Percentiles rank a stretch among this genome's conserved stretches.
These are phyloP conservation scores for Tricladium varicosporioides DNA, from an alignment of 2,329 filamentous ascomycete species.

Conservation along the genomic window DNA sequence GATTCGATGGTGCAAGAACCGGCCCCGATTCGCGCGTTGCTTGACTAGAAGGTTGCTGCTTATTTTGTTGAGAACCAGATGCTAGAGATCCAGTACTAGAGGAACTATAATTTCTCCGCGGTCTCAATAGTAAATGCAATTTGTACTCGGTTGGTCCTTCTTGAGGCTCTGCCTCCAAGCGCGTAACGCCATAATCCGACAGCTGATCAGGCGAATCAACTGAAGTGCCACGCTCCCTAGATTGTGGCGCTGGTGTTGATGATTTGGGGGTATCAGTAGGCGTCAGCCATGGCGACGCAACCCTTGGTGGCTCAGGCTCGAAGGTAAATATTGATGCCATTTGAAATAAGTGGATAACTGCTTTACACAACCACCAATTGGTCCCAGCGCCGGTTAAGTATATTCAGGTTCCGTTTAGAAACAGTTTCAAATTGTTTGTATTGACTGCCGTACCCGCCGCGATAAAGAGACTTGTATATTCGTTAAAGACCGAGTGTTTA, in stretches of 20 bases:
- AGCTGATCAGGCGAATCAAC: slow-evolving; percentile 41
- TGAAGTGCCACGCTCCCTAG: slow-evolving; percentile 21
- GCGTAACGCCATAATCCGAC: slow-evolving; percentile 66
- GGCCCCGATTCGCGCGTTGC: slow-evolving; percentile 9
- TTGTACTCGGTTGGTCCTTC: slow-evolving; percentile 97
- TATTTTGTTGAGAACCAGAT: slow-evolving; percentile 31
- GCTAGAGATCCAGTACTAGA: slow-evolving; percentile 63
- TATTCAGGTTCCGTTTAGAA: not conserved
- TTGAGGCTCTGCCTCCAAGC: slow-evolving; percentile 85
- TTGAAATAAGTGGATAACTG: not conserved
- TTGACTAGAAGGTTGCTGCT: slow-evolving; percentile 21
- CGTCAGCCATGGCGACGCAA: slow-evolving; percentile 85
- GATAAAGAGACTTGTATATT: slow-evolving; percentile 17
- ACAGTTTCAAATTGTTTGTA: not conserved
- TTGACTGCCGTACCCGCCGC: slow-evolving; percentile 19
- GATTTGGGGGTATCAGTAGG: slow-evolving; percentile 41
- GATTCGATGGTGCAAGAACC: slow-evolving; percentile 40
- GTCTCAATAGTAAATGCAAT: slow-evolving; percentile 80
- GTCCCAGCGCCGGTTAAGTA: not conserved
- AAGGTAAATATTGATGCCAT: slow-evolving; percentile 98
- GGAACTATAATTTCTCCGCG: slow-evolving; percentile 69
- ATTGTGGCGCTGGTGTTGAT: slow-evolving; percentile 27
- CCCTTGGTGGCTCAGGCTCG: slow-evolving; percentile 80
- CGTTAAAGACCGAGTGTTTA: slow-evolving; percentile 46
- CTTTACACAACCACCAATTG: not conserved